Evolutionary conservation across 805 yeast species (phyloP), one percentile per base, ranked within the genome.

Genomic region (Candida bentonensis): DNA sequence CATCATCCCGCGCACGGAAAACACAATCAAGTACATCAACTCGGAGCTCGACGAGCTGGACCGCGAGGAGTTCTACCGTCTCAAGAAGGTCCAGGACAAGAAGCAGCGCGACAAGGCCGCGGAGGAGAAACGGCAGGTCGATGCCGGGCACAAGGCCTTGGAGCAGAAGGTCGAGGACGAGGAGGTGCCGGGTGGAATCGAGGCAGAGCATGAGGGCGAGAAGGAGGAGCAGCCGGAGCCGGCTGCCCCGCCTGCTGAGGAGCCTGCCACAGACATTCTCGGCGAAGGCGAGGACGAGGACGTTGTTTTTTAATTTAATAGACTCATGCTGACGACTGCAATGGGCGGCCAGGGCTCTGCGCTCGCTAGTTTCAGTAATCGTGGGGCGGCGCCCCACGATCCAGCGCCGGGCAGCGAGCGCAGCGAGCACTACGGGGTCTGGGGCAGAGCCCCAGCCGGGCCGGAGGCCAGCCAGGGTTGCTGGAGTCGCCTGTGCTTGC

Each of bases 21-120:
- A 89, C 66, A 89, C 98, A 23, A 89, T 89, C 57, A 68, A 73
- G 44, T 78, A 89, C 66, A 89, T 89, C 70, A 88, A 87, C 64
- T 83, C 95, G 26, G 98, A 89, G 65, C 74, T 89, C 60, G 98
- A 92, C 65, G 98, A 89, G 67, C 74, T 92, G 62, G 97, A 92
- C 62, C 82, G 98, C 74, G 98, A 89, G 67, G 98, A 89, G 66
- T 89, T 89, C 61, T 92, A 88, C 68, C 74, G 98, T 57, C 76
- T 89, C 68, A 92, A 92, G 71, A 89, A 89, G 65, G 96, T 89
- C 44, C 95, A 87, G 64, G 94, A 84, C 59, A 86, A 85, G 79
- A 87, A 87, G 64, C 94, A 86, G 65, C 73, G 76, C 46, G 89
- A 83, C 44, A 73, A 72, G 20, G 87, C 84, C 2, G 73, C 70